phyloP scores from a whole-genome alignment of 768 basidiomycete genomes.

The Suillus subaureus region DNA sequence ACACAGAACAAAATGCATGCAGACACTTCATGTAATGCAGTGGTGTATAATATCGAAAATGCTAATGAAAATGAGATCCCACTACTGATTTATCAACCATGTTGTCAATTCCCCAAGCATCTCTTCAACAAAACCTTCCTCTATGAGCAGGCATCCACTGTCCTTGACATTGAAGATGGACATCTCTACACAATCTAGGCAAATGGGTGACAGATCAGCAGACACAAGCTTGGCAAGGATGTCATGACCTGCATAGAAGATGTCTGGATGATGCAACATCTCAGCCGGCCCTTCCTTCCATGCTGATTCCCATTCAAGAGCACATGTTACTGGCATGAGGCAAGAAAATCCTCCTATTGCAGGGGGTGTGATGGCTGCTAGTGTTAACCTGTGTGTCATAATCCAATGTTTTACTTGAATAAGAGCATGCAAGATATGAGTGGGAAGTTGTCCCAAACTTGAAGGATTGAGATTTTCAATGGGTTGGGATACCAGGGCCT shows the following conservation, averaged over 20 bases:
- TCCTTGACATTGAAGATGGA: neutral
- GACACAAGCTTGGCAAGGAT: neutral
- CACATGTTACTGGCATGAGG: neutral
- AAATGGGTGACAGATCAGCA: neutral
- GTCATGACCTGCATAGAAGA: neutral
- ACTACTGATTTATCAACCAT: too few relatives aligned
- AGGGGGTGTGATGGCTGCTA: too few relatives aligned
- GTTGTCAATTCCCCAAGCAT: too few relatives aligned
- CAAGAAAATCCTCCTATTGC: too few relatives aligned
- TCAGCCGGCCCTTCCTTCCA: slow-evolving; percentile 5
- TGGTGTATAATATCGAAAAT: too few relatives aligned
- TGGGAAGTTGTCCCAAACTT: neutral
- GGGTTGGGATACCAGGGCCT: neutral
- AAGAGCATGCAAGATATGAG: neutral
- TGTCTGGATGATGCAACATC: slow-evolving; percentile 8
- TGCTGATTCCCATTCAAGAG: neutral
- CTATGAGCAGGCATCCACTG: neutral
- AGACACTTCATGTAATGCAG: too few relatives aligned
- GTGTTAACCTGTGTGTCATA: neutral
- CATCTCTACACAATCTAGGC: neutral
- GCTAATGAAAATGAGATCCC: too few relatives aligned
- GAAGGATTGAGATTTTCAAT: neutral
- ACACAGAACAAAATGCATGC: too few relatives aligned
- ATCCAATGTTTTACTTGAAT: slow-evolving; percentile 1
- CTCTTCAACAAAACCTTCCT: neutral